A percentile compares a stretch with the other conserved stretches of the same genome.
Conservation (phyloP, 495 filamentous ascomycete genomes). For the Talaromyces liani region DNA sequence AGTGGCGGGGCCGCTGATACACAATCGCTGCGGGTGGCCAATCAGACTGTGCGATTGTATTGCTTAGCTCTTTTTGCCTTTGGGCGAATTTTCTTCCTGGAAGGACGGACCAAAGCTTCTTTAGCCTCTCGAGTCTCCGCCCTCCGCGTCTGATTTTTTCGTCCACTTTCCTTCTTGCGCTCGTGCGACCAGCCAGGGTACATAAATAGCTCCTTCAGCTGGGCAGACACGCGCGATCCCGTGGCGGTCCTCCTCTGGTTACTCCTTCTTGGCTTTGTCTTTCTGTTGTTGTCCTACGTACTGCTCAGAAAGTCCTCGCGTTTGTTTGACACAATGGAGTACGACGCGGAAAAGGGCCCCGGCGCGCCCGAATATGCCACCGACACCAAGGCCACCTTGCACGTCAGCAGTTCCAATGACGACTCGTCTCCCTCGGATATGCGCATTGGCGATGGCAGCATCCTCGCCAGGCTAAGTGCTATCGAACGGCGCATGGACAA, state of each 20-base stretch:
- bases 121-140: background rate
- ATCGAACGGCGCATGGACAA: slow-evolving; percentile 42
- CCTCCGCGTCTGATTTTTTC: background rate
- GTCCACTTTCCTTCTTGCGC: background rate
- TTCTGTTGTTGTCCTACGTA: background rate
- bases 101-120: background rate
- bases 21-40: background rate
- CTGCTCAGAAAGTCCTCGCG: background rate
- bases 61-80: background rate
- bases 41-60: background rate
- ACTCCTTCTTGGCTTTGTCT: background rate
- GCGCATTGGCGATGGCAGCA: slow-evolving; percentile 8
- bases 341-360: slow-evolving; percentile 8
- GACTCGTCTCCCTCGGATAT: background rate
- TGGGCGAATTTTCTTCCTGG: background rate
- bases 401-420: slow-evolving; percentile 4
- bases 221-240: background rate
- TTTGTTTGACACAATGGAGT: background rate
- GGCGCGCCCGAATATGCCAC: background rate
- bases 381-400: background rate
- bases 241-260: background rate
- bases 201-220: background rate
- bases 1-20: background rate
- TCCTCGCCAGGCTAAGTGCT: slow-evolving; percentile 29
- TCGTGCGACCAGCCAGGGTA: background rate